Conservation (phyloP, 176 grass and related monocot genomes). For the Cenchrus purpureus region DNA sequence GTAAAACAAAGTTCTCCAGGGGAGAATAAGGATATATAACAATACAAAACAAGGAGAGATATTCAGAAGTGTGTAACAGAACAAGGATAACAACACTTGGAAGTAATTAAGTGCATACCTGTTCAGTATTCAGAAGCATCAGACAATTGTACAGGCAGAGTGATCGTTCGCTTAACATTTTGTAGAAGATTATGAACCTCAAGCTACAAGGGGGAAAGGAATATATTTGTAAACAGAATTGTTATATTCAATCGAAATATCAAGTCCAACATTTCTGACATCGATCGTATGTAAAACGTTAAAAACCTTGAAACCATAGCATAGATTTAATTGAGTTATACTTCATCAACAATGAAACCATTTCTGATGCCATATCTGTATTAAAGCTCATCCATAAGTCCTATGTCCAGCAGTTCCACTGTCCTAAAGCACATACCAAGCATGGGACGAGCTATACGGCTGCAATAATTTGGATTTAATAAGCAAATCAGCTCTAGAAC, state of each 20-base stretch:
- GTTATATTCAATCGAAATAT: background rate
- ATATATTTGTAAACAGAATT: background rate
- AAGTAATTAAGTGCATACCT: background rate
- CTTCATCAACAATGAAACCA: constrained; percentile 8
- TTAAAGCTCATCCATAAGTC: background rate
- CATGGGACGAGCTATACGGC: background rate
- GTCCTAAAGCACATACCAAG: background rate
- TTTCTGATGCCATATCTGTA: background rate
- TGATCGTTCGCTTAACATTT: background rate
- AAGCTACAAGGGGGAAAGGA: background rate
- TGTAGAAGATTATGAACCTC: background rate
- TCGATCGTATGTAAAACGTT: background rate
- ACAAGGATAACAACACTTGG: no score
- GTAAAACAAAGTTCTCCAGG: no score
- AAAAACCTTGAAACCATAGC: background rate
- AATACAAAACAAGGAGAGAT: no score
- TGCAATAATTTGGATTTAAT: background rate
- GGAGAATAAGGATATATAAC: no score
- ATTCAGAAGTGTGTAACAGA: no score
- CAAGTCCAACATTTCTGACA: background rate
- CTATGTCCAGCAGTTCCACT: background rate
- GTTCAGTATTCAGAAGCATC: background rate
- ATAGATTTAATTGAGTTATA: background rate
- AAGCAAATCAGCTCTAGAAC: background rate
- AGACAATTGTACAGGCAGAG: background rate